These are phyloP conservation scores for Seminavis robusta DNA, from an alignment of 108 stramenopile species.

Conservation along the genomic window DNA sequence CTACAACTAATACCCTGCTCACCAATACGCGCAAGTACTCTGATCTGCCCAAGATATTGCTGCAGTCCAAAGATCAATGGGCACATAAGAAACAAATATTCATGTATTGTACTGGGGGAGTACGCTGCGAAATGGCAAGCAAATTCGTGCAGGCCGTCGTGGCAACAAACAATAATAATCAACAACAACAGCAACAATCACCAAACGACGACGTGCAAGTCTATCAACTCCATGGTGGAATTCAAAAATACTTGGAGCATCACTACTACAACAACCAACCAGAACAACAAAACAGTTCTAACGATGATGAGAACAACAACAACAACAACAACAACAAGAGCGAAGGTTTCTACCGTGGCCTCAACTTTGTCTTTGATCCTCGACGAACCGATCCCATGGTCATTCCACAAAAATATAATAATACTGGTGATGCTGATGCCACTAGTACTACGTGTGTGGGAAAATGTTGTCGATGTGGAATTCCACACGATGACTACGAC, in stretches of 20 bases:
- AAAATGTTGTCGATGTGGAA: constrained; percentile 17
- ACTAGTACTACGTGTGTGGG: too few species aligned
- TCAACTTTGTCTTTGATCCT: constrained; percentile 91
- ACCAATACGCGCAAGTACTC: constrained; percentile 86
- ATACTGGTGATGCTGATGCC: too few species aligned
- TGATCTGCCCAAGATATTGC: constrained; percentile 59
- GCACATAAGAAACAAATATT: constrained; percentile 48
- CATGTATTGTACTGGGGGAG: constrained; percentile 78
- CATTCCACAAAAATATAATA: too few species aligned
- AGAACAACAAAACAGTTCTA: too few species aligned
- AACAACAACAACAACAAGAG: constrained; percentile 4
- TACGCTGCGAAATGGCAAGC: constrained; percentile 76
- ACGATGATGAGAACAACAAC: neutral
- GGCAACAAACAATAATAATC: constrained; percentile 22
- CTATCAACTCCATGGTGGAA: constrained; percentile 78
- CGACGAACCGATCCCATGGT: constrained; percentile 41
- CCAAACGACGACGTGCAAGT: constrained; percentile 21
- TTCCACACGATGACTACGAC: constrained; percentile 83
- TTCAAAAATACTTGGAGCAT: constrained; percentile 65
- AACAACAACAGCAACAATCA: constrained; percentile 26
- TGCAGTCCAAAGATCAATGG: constrained; percentile 17
- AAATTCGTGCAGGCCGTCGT: constrained; percentile 61
- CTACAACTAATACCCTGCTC: constrained; percentile 53
- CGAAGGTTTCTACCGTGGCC: constrained; percentile 59
- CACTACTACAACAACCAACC: constrained; percentile 2